Conservation (phyloP, 306 rosid species). For the Prinsepia uniflora region DNA sequence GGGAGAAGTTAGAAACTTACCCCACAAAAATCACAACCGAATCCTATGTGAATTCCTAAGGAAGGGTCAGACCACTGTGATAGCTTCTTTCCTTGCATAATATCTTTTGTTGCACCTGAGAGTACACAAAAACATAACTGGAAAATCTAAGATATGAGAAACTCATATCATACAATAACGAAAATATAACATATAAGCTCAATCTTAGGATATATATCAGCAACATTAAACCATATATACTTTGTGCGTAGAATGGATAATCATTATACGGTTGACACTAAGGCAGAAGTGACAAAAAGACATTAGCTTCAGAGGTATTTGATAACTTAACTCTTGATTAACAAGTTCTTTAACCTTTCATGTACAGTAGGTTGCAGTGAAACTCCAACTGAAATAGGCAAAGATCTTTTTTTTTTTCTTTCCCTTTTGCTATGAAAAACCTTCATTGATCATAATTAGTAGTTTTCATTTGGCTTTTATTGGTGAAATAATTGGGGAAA, state of each 20-base stretch:
- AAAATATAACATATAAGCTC: background rate
- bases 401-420: background rate
- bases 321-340: background rate
- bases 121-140: constrained; percentile 25
- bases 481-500: background rate
- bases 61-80: constrained; percentile 31
- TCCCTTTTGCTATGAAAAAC: background rate
- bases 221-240: background rate
- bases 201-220: background rate
- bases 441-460: background rate
- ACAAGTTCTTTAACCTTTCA: background rate
- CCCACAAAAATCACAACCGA: constrained; percentile 93
- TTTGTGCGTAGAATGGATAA: background rate
- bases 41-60: constrained; percentile 38
- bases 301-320: background rate
- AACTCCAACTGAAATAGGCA: background rate
- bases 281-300: background rate
- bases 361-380: background rate
- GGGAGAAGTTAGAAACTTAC: constrained; percentile 39
- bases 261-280: background rate
- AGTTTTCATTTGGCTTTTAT: constrained; percentile 2
- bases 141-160: background rate
- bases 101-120: constrained; percentile 43
- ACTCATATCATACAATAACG: constrained; percentile 1
- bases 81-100: constrained; percentile 20